Base-by-base conservation (phyloP, 176 grass and related monocot species). In the Triticum timopheevii region DNA sequence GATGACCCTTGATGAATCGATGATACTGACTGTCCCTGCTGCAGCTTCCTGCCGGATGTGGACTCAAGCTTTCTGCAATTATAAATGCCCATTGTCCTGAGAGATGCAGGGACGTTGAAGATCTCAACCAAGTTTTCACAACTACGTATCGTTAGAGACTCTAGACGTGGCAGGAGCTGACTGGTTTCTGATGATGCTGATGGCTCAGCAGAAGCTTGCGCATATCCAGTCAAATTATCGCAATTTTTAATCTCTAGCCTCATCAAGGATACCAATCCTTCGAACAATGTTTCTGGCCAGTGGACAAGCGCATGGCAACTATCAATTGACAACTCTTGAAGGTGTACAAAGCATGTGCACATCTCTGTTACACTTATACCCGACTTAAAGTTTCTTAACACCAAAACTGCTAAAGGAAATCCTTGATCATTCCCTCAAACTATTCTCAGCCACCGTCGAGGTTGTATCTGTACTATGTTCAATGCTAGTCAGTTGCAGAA, bases 191-290 rank as follows among this genome's bases (percentile, higher is more conserved):
- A 40, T 40, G 39, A 40, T 40, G 39, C 1, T 40, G 39, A 40
- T 40, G 39, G 39, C 0, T 40, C 8, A 40, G 39, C 0, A 40
- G 8, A 40, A 40, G 8, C 39, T 40, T 40, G 39, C 3, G 39
- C 39, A 10, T 10, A 40, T 10, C 39, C 39, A 40, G 8, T 40
- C 39, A 40, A 9, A 40, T 40, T 10, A 10, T 40, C 2, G 39
- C 39, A 40, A 0, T 39, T 3, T 0, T 0, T 0, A 28, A 75
- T 75, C 1, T 0, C 0, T 17, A 75, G 23, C 42, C 0, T 49
- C 42, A 42, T 75, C 72, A 75, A 75, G 72, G 13, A 75, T 5
- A 49, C 72, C 72, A 75, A 75, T 45, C 72, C 24, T 28, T 28
- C 1, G 0, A 75, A 75, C 42, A 9, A 1, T 5, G 0, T 35